These are phyloP conservation scores for Fraxinus velutina DNA, from an alignment of 305 asterid species.

Conservation along the genomic window DNA sequence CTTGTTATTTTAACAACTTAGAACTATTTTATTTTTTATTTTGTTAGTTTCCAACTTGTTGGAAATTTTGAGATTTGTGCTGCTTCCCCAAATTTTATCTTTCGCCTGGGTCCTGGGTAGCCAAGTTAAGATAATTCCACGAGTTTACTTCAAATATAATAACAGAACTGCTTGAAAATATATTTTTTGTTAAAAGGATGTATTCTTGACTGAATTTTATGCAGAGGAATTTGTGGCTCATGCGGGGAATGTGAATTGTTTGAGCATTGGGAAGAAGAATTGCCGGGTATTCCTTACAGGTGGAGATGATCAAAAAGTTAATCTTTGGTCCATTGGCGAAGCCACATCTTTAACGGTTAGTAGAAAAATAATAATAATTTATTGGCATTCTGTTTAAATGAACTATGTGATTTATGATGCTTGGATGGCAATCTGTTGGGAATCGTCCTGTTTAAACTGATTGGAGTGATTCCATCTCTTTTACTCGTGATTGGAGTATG, in stretches of 20 bases:
- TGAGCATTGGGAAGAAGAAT: conserved; percentile 88
- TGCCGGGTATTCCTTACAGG: conserved; percentile 80
- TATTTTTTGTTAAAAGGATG: conserved; percentile 25
- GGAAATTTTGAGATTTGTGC: neutral
- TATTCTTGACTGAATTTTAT: conserved; percentile 55
- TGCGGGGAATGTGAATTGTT: conserved; percentile 89
- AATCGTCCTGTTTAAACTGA: conserved; percentile 1
- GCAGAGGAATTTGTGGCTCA: conserved; percentile 98
- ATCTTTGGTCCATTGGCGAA: conserved; percentile 93
- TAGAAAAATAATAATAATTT: conserved; percentile 1
- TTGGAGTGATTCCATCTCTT: conserved; percentile 8
- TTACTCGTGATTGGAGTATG: neutral
- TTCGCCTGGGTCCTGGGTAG: conserved; percentile 1
- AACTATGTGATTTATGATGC: conserved; percentile 14
- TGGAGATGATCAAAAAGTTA: conserved; percentile 94
- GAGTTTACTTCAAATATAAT: conserved; percentile 4
- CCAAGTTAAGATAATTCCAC: neutral
- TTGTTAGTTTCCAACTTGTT: conserved; percentile 6
- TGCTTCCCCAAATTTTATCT: neutral
- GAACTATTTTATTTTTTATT: neutral
- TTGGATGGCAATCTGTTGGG: conserved; percentile 1
- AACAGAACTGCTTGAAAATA: conserved; percentile 11
- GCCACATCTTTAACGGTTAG: conserved; percentile 76
- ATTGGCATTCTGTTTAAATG: neutral
- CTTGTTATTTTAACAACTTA: neutral